Evolutionary conservation across 192 early-diverging fungal genomes (phyloP).

Genomic region (Phlyctochytrium planicorne): DNA sequence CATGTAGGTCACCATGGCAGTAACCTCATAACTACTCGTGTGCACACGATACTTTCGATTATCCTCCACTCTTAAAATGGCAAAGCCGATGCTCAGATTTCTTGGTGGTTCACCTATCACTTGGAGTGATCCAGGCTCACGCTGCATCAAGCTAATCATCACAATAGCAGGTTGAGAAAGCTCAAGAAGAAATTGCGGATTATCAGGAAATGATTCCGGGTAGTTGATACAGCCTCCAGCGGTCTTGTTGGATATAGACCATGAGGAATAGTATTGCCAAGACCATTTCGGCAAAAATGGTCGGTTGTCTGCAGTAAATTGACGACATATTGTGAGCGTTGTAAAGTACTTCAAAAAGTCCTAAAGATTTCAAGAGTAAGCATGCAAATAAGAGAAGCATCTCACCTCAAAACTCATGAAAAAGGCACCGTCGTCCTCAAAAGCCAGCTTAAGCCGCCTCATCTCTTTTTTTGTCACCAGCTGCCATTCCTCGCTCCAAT

Average conservation of each 20-base stretch:
- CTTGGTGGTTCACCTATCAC: too few species aligned
- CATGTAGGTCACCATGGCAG: constrained; percentile 37
- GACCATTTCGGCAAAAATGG: constrained; percentile 16
- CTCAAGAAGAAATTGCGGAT: constrained; percentile 41
- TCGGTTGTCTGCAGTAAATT: constrained; percentile 19
- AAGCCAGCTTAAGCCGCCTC: constrained; percentile 29
- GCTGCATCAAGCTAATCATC: constrained; percentile 44
- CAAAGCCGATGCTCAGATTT: constrained; percentile 35
- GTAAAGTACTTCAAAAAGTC: constrained; percentile 47
- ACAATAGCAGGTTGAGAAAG: constrained; percentile 15
- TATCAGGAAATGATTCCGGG: constrained; percentile 34
- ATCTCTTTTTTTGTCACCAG: constrained; percentile 29
- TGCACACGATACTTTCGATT: constrained; percentile 47
- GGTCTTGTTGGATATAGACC: constrained; percentile 35
- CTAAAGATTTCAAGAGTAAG: constrained; percentile 16
- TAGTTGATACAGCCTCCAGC: constrained; percentile 47
- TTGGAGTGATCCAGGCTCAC: neutral
- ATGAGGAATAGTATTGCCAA: constrained; percentile 43
- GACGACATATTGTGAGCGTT: constrained; percentile 39
- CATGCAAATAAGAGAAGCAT: neutral
- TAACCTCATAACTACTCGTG: constrained; percentile 34
- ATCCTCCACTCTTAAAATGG: constrained; percentile 36
- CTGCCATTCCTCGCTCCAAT: constrained; percentile 41
- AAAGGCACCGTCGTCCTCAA: constrained; percentile 41
- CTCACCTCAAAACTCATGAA: constrained; percentile 49